Evolutionary conservation across 768 basidiomycete species (phyloP), one percentile per base, ranked within the genome.

Genomic region (Coprinellus aureogranulatus): DNA sequence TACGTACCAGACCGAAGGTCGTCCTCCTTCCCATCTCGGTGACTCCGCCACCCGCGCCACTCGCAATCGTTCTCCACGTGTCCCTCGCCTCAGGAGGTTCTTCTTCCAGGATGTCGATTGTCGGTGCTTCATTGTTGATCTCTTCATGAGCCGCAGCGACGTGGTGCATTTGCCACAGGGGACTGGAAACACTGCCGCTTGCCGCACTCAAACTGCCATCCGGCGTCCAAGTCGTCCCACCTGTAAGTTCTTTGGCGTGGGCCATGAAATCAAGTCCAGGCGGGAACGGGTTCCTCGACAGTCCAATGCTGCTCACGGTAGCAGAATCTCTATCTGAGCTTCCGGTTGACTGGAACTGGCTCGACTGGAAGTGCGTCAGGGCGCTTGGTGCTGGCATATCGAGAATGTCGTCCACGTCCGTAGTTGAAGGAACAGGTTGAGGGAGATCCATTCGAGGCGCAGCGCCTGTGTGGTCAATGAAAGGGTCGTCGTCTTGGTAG

Each of bases 41-140:
- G 57, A 65, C 61, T 4, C 54, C 53, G 42, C 68, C 68, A 3
- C 68, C 42, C n/a, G 47, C 55, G 20, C 72, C 72, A 34, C 76
- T 65, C 9, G 84, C 73, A 58, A 89, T 72, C 11, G 75, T 74
- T 58, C 82, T 75, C 89, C 89, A 90, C 4, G 80, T 74, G 54
- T 80, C 81, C 20, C 77, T 77, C 25, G 88, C 83, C 55, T 66
- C 66, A 2, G 89, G 89, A 8, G 89, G 89, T 23, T 78, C 85
- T 31, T 89, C 86, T 59, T 91, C 89, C 16, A 89, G 71, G 4
- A 88, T 65, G 64, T 90, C 87, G 20, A 85, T 78, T 2, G 77
- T 70, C 54, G 85, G 34, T 14, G 34, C 34, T 6, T 34, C 72
- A 2, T 44, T 44, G 18, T 44, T 22, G 8, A 61, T 70, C 39